Base-by-base conservation (phyloP, 129 eudicot species). In the Gnaphalium uliginosum region DNA sequence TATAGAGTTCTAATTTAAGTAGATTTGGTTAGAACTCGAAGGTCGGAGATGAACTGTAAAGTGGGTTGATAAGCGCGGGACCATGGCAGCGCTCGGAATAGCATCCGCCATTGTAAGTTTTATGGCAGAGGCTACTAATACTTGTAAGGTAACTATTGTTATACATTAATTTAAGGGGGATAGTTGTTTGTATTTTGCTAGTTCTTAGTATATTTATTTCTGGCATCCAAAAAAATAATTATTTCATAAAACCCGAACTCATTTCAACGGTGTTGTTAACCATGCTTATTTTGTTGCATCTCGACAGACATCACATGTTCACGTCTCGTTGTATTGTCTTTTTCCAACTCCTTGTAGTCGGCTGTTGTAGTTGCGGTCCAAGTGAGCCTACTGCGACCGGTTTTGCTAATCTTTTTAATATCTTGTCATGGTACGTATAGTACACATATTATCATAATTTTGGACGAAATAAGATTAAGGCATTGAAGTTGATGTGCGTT, bases 71-170 rank as follows among this genome's bases (percentile, higher is more conserved):
- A 23, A 18, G 71, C 10, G 63, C 10, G 63, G 35, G n/a, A 61
- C 50, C 10, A 60, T 69, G 64, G 76, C 54, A 48, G 69, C 68
- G 33, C 41, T 70, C 1, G 82, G 82, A 62, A 70, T 78, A 43
- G 50, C 61, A 27, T 70, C 82, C 0, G 64, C 63, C 18, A 58
- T 59, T 11, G 51, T 65, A 30, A 76, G 82, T 48, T 70, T 78
- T 43, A 71, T 57, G 8, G 82, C 82, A 8, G 82, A 78, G 64
- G 35, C 54, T 37, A 69, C 69, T 22, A 41, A 15, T 19, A 51
- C 61, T 33, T 33, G 5, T 69, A 78, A 78, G 82, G 82, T 78
- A 59, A 59, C 24, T n/a, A n/a, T n/a, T n/a, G n/a, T n/a, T n/a
- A n/a, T n/a, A n/a, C n/a, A n/a, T n/a, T n/a, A n/a, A n/a, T n/a